Conservation (phyloP, 768 basidiomycete species). For the Sarcomyxa edulis region DNA sequence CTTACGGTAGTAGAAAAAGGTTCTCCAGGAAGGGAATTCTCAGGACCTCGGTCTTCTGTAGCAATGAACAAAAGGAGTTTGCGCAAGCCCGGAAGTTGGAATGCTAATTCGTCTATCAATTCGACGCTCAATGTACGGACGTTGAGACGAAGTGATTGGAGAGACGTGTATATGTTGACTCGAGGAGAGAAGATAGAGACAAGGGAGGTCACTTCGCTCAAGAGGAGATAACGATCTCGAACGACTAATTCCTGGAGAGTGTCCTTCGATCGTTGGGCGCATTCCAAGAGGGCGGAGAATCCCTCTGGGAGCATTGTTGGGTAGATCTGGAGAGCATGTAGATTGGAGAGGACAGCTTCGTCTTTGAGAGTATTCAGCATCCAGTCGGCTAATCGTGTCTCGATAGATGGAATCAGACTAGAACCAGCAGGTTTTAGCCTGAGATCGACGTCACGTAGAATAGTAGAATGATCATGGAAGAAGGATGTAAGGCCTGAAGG, state of each 20-base stretch:
- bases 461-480: constrained; percentile 21
- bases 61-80: constrained; percentile 25
- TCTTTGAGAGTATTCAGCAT: constrained; percentile 23
- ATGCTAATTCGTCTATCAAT: constrained; percentile 28
- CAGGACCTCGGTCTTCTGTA: too few relatives aligned
- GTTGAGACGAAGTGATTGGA: constrained; percentile 28
- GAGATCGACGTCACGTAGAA: constrained; percentile 28
- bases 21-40: too few relatives aligned
- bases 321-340: constrained; percentile 34
- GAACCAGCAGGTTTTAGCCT: constrained; percentile 33
- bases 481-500: constrained; percentile 29
- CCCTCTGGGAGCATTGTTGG: constrained; percentile 30
- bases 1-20: too few relatives aligned
- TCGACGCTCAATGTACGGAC: constrained; percentile 23
- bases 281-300: constrained; percentile 25
- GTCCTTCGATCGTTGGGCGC: constrained; percentile 23
- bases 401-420: constrained; percentile 19
- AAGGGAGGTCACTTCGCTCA: constrained; percentile 23
- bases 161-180: constrained; percentile 11
- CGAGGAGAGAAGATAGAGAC: constrained; percentile 15
- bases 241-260: constrained; percentile 30
- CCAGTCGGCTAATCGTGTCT: constrained; percentile 30
- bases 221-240: constrained; percentile 33
- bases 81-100: constrained; percentile 23
- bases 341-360: constrained; percentile 19